Conservation (phyloP, 163 green algal genomes). For the Chloroidium sp. region DNA sequence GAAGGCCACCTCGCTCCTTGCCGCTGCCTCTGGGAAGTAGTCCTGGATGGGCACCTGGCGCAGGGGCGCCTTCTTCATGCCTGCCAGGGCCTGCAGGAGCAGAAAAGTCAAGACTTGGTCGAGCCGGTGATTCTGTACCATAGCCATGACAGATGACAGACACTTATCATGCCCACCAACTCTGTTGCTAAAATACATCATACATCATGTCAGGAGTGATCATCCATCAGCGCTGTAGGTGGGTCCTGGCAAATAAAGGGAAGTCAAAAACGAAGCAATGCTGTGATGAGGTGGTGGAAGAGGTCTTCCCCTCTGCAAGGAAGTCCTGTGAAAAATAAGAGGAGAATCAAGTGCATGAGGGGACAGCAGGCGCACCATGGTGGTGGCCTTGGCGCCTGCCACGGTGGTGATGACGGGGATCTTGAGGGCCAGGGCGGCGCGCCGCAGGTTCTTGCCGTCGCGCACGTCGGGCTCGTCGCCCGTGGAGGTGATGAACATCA, state of each 20-base stretch:
- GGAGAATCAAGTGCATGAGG: too few relatives aligned
- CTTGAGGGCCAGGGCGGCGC: conserved; percentile 75
- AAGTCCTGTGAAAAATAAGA: too few relatives aligned
- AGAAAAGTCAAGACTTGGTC: background rate
- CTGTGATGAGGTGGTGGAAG: too few relatives aligned
- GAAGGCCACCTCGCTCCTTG: background rate
- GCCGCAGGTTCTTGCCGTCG: conserved; percentile 86
- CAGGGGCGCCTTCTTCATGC: conserved; percentile 62
- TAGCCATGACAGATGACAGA: background rate
- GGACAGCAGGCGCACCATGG: conserved; percentile 1
- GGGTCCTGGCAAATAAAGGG: too few relatives aligned
- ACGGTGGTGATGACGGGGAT: conserved; percentile 94
- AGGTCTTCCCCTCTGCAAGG: too few relatives aligned
- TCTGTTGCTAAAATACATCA: too few relatives aligned
- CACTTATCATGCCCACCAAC: too few relatives aligned
- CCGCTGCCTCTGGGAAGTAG: conserved; percentile 55
- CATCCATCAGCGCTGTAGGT: too few relatives aligned
- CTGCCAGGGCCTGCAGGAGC: conserved; percentile 54
- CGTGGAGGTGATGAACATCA: conserved; percentile 77
- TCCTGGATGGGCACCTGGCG: conserved; percentile 87
- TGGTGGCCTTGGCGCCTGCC: conserved; percentile 66
- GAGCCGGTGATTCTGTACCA: background rate
- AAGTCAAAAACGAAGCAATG: too few relatives aligned
- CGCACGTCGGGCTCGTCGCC: conserved; percentile 75
- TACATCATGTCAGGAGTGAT: too few relatives aligned